These are phyloP conservation scores for Didymella lethalis DNA, from an alignment of 2,329 filamentous ascomycete genomes.

Conservation along the genomic window DNA sequence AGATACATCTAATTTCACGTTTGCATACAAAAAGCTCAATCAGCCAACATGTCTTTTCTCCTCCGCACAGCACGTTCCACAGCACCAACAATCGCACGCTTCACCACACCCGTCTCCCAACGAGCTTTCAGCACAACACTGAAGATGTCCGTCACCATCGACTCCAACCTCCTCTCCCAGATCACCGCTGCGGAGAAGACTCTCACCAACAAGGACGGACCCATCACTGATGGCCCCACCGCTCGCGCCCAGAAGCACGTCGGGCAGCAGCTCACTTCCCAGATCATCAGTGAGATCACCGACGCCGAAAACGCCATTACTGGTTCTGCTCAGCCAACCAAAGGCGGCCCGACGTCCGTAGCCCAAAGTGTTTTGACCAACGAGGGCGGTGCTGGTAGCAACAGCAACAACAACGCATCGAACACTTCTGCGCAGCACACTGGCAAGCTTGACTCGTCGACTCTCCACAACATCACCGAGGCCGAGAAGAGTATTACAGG, in stretches of 20 bases:
- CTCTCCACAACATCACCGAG: conserved; percentile 41
- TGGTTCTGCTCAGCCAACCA: conserved; percentile 42
- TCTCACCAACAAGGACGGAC: conserved; percentile 48
- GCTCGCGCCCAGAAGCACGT: conserved; percentile 53
- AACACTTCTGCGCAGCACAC: conserved; percentile 18
- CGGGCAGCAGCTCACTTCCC: conserved; percentile 41
- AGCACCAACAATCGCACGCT: conserved; percentile 19
- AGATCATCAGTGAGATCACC: conserved; percentile 53
- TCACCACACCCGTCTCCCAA: conserved; percentile 17
- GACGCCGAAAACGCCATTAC: conserved; percentile 54
- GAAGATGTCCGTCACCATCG: conserved; percentile 30
- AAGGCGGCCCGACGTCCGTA: conserved; percentile 51
- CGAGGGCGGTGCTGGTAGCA: background rate
- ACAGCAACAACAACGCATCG: conserved; percentile 5
- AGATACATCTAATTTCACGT: background rate
- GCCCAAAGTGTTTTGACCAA: conserved; percentile 42
- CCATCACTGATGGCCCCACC: conserved; percentile 52
- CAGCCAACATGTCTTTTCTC: conserved; percentile 22
- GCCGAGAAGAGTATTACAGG: conserved; percentile 43
- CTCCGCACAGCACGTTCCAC: conserved; percentile 24
- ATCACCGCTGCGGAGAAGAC: conserved; percentile 54
- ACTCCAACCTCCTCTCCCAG: conserved; percentile 52
- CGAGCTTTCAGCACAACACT: conserved; percentile 28
- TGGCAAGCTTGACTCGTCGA: conserved; percentile 38
- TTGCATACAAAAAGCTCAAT: background rate